phyloP scores from a whole-genome alignment of 345 rosid species.

The Odontarrhena argentea region DNA sequence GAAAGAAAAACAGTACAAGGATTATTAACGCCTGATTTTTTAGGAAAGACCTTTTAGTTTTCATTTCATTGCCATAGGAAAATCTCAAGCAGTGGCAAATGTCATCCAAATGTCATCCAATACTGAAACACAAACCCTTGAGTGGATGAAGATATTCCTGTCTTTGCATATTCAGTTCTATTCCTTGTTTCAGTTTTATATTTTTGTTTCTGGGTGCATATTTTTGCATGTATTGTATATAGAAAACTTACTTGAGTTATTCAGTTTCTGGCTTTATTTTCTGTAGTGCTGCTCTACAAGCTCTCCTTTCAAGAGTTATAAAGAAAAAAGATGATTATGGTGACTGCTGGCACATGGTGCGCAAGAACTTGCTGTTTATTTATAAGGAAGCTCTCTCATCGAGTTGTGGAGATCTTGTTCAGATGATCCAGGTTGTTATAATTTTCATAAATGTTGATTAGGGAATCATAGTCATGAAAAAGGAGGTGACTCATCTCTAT shows the following conservation, averaged over 20 bases:
- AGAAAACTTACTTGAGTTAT: constrained; percentile 18
- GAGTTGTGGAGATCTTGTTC: constrained; percentile 60
- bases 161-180: constrained; percentile 7
- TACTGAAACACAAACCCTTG: constrained; percentile 5
- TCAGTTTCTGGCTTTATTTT: constrained; percentile 36
- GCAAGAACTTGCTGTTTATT: constrained; percentile 61
- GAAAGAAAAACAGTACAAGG: background rate
- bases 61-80: constrained; percentile 6
- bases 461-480: background rate
- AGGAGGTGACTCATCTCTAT: background rate
- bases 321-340: constrained; percentile 61
- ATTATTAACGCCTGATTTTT: background rate
- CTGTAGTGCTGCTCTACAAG: constrained; percentile 63
- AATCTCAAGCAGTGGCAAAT: constrained; percentile 16
- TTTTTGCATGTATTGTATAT: constrained; percentile 6
- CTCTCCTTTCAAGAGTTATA: constrained; percentile 70
- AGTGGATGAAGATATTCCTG: constrained; percentile 8
- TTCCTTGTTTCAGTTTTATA: constrained; percentile 10
- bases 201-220: background rate
- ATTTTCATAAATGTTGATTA: constrained; percentile 28
- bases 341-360: constrained; percentile 57
- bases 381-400: constrained; percentile 80
- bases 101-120: constrained; percentile 12
- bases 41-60: constrained; percentile 13
- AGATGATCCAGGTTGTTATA: constrained; percentile 69